Percentiles rank a stretch among this genome's conserved stretches.
Conservation (phyloP, 768 basidiomycete species). For the Sporobolomyces roseus region DNA sequence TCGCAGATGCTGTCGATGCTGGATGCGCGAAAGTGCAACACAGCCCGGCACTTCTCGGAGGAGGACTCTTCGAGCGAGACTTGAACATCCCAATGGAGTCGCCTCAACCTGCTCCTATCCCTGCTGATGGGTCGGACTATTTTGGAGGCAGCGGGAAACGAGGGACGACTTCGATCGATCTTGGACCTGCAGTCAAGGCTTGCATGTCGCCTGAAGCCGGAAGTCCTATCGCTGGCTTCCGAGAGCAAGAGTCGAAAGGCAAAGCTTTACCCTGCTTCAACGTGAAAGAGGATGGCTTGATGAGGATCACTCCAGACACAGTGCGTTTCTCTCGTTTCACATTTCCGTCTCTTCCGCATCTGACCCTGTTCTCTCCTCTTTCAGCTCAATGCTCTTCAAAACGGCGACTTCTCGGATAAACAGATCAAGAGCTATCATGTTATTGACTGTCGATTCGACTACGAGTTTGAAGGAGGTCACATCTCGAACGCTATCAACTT, state of each 20-base stretch:
- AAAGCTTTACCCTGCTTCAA: slow-evolving; percentile 91
- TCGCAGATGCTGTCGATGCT: slow-evolving; percentile 27
- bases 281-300: slow-evolving; percentile 89
- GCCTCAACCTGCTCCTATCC: slow-evolving; percentile 17
- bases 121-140: slow-evolving; percentile 16
- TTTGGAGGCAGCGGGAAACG: slow-evolving; percentile 1
- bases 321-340: slow-evolving; percentile 54
- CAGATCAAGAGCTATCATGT: slow-evolving; percentile 66
- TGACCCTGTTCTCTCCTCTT: no score
- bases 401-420: slow-evolving; percentile 64
- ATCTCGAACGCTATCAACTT: slow-evolving; percentile 87
- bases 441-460: slow-evolving; percentile 96
- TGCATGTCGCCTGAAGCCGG: slow-evolving; percentile 38
- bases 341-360: not conserved
- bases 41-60: not conserved
- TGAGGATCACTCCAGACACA: slow-evolving; percentile 76
- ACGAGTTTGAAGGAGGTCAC: slow-evolving; percentile 92
- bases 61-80: slow-evolving; percentile 20
- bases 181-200: slow-evolving; percentile 14
- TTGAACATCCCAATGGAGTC: slow-evolving; percentile 31
- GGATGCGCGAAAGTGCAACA: not conserved
- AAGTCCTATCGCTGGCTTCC: slow-evolving; percentile 73
- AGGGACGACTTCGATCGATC: slow-evolving; percentile 6
- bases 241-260: slow-evolving; percentile 85
- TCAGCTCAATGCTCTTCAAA: slow-evolving; percentile 72